Evolutionary conservation across 805 yeast species (phyloP), one percentile per base, ranked within the genome.

Genomic region (Lipomyces yamadae): DNA sequence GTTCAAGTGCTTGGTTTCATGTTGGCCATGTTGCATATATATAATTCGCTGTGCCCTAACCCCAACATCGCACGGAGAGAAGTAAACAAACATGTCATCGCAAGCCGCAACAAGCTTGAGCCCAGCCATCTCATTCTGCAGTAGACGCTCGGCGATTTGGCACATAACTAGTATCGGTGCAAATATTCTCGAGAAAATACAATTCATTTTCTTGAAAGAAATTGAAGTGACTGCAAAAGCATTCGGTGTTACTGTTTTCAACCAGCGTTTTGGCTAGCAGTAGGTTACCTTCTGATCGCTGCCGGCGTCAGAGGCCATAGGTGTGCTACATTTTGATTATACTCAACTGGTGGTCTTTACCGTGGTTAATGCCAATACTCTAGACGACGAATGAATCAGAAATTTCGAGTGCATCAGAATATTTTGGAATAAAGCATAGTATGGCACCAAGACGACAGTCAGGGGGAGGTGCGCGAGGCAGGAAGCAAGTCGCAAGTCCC

Each of bases 361-460:
- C 24, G 48, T n/a, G 4, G 48, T n/a, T 42, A 42, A 42, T 13
- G 29, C 15, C 42, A 15, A 15, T 42, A 37, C 24, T n/a, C 6
- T 13, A 42, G 48, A 42, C 24, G 29, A 42, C 48, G 48, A 42
- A 42, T 42, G 48, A 42, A 42, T 42, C 8, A 42, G 48, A 18
- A 42, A 42, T 42, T 42, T 42, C 7, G 48, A 42, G 48, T 15
- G 48, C 18, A 24, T 42, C 48, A n/a, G 48, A 13, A 42, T 42
- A 15, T 15, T 15, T 42, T 42, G 48, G 24, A 42, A 42, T 42
- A 42, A 42, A n/a, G 29, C 6, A 34, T 13, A 52, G 30, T 32
- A 65, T 65, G 69, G 60, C 69, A 8, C 69, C 69, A 8, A 52
- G 53, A 55, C 59, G 62, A 52, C 50, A 55, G 7, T 50, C 42